These are phyloP conservation scores for Rhazya stricta DNA, from an alignment of 257 asterid species.

Conservation along the genomic window DNA sequence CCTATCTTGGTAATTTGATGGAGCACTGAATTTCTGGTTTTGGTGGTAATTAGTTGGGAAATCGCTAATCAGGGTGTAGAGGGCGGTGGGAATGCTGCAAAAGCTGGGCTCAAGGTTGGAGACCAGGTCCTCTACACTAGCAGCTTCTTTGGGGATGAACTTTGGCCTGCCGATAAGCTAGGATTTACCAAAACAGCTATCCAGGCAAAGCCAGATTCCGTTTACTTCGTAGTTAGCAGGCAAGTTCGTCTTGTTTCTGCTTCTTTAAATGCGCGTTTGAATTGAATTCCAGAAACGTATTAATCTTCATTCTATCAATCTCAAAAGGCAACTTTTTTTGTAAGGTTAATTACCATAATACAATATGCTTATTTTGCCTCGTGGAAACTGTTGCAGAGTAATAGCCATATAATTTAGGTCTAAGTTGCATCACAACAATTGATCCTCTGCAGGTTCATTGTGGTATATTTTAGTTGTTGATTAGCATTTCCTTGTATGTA, in stretches of 20 bases:
- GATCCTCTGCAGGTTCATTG: too few relatives aligned
- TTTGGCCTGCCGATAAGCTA: slow-evolving; percentile 98
- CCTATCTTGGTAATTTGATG: not conserved
- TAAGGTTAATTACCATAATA: not conserved
- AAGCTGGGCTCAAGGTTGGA: slow-evolving; percentile 87
- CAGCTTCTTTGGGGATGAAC: slow-evolving; percentile 96
- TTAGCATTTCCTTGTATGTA: not conserved
- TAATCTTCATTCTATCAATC: too few relatives aligned
- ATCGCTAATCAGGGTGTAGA: slow-evolving; percentile 52
- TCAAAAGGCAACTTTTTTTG: not conserved
- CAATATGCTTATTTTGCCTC: not conserved
- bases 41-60: not conserved
- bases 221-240: slow-evolving; percentile 92
- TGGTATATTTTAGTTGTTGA: not conserved
- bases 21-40: not conserved
- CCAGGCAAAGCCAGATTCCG: slow-evolving; percentile 89
- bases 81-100: slow-evolving; percentile 93
- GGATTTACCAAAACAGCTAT: slow-evolving; percentile 92
- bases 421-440: not conserved
- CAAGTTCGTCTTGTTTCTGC: slow-evolving; percentile 15
- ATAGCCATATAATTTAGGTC: not conserved
- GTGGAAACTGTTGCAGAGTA: not conserved
- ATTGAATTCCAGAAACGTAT: too few relatives aligned
- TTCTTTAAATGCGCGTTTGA: not conserved
- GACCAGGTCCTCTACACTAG: slow-evolving; percentile 93